Base-by-base conservation (phyloP, 768 basidiomycete species). In the Gelatoporia subvermispora region DNA sequence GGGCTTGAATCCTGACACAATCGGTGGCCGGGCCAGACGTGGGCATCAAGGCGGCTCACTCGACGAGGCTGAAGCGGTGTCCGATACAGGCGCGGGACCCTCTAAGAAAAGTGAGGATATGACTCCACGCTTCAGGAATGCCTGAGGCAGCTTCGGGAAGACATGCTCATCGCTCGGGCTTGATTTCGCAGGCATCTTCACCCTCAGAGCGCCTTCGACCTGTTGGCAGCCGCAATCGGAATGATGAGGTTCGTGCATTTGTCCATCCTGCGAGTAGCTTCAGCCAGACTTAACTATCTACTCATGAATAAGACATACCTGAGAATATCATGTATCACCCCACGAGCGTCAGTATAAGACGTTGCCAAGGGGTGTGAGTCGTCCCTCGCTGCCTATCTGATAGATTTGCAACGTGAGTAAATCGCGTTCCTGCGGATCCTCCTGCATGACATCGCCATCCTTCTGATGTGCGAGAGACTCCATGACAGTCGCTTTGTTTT, bases 11-110 rank as follows among this genome's bases (percentile, higher is more conserved):
- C 53, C 64, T 65, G 46, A 31, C 13, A 5, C 13, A 5, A 31
- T 5, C 7, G 13, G 5, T 31, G 28, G n/a, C n/a, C n/a, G n/a
- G 28, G 13, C 28, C 34, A 21, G 4, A 72, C 78, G 35, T 50
- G n/a, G n/a, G n/a, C n/a, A n/a, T n/a, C n/a, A n/a, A n/a, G n/a
- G n/a, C n/a, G n/a, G n/a, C n/a, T n/a, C n/a, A 81, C 78, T 82
- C 82, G 16, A 76, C 67, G 18, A 85, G 61, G 13, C 84, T 70
- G 59, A 85, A 85, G 3, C 79, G 74, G 59, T 78, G 85, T 0
- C 84, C 83, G 31, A 86, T 84, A 51, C 84, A 88, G 0, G 81
- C 73, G 18, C 74, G 72, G 11, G 81, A 78, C 4, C 85, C 85
- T 24, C 80, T 80, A 2, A 82, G 54, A 71, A 88, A 88, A 0